These are phyloP conservation scores for Aspergillus ibericus DNA, from an alignment of 2,329 filamentous ascomycete species.

Conservation along the genomic window DNA sequence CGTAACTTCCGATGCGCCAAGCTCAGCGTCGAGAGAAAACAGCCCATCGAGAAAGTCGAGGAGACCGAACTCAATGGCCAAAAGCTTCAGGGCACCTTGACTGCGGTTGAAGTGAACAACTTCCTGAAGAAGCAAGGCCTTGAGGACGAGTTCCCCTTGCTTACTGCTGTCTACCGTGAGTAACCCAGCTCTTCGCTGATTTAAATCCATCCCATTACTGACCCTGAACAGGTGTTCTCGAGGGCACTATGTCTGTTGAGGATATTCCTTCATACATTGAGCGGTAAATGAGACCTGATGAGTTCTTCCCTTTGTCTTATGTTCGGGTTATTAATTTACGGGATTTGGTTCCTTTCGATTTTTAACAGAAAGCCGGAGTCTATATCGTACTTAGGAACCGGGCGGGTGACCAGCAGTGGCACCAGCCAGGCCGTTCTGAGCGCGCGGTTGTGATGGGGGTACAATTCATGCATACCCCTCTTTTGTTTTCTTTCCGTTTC, in stretches of 20 bases:
- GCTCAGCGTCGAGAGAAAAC: conserved; percentile 75
- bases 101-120: conserved; percentile 84
- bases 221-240: conserved; percentile 62
- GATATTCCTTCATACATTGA: conserved; percentile 74
- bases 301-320: conserved; percentile 6
- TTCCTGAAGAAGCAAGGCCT: conserved; percentile 78
- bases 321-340: conserved; percentile 21
- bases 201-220: conserved; percentile 18
- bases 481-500: neutral
- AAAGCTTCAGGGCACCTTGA: conserved; percentile 92
- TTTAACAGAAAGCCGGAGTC: conserved; percentile 21
- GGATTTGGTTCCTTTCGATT: conserved; percentile 13
- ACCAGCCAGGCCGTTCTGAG: conserved; percentile 12
- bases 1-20: conserved; percentile 94
- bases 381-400: conserved; percentile 7
- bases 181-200: conserved; percentile 5
- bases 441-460: conserved; percentile 19
- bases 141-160: conserved; percentile 84
- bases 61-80: conserved; percentile 89
- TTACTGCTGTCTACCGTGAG: conserved; percentile 77
- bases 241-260: conserved; percentile 72
- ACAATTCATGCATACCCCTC: conserved; percentile 2
- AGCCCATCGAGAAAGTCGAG: conserved; percentile 85
- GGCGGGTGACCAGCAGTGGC: conserved; percentile 13
- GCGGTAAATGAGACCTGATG: conserved; percentile 33